Percentiles rank a stretch among this genome's conserved stretches.
Evolutionary conservation across 805 yeast species (phyloP).

Genomic region (Kodamaea neixiangensis): DNA sequence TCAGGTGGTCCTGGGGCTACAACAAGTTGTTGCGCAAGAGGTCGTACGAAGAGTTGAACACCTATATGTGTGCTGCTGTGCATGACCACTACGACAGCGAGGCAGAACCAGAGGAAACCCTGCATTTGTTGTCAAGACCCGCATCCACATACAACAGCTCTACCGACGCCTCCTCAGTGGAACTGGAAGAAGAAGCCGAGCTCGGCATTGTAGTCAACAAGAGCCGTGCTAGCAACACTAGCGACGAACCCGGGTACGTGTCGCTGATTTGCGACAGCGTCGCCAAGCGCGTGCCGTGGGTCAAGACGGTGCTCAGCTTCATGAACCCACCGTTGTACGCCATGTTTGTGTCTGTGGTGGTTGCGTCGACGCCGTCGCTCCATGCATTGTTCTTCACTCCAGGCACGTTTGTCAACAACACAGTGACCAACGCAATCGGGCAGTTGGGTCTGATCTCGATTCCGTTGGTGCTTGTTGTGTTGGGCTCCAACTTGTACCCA

Average conservation of each 20-base stretch:
- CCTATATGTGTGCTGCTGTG: conserved; percentile 15
- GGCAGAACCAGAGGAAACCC: conserved; percentile 9
- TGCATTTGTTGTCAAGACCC: not conserved
- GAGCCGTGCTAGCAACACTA: not conserved
- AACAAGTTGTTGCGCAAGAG: conserved; percentile 63
- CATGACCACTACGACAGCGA: conserved; percentile 7
- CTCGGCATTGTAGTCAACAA: conserved; percentile 4
- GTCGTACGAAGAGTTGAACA: conserved; percentile 36
- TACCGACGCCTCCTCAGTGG: conserved; percentile 1
- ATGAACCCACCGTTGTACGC: conserved; percentile 88
- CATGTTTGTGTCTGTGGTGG: conserved; percentile 66
- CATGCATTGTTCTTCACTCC: conserved; percentile 59
- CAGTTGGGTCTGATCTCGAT: conserved; percentile 76
- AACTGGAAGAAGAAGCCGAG: conserved; percentile 3
- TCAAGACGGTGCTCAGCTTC: conserved; percentile 33
- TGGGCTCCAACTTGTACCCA: conserved; percentile 79
- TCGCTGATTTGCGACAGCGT: not conserved
- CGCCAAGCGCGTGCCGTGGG: conserved; percentile 13
- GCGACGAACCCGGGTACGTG: not conserved
- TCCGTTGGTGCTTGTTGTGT: conserved; percentile 71
- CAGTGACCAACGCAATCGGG: conserved; percentile 60
- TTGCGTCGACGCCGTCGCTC: conserved; percentile 64
- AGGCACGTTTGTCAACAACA: conserved; percentile 58
- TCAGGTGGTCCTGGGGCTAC: conserved; percentile 89
- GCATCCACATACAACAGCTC: not conserved